Base-by-base conservation (phyloP, 768 basidiomycete genomes). In the Daedalea quercina region DNA sequence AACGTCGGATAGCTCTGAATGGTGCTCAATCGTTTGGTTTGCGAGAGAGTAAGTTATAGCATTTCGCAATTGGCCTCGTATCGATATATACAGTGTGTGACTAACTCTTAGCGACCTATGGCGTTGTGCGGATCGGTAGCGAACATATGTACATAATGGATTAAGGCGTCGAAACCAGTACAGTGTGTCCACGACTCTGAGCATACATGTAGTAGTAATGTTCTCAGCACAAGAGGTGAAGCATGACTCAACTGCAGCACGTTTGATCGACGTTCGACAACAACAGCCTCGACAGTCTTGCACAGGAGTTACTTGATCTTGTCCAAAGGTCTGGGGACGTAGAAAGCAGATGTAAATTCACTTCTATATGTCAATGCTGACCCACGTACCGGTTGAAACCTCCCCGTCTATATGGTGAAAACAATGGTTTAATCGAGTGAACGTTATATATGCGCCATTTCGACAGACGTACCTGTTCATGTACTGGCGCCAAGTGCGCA, bases 401-500 rank as follows among this genome's bases (percentile, higher is more conserved):
- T 57, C 91, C 90, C 57, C 87, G 85, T 48, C 89, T 87, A 57
- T 56, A 44, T 58, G 24, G 25, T 44, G 48, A 50, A 26, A 19
- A 20, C 20, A 51, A 34, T 6, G 31, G 57, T 50, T 28, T 51
- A 26, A 25, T 20, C 45, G 52, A 57, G 40, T 46, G 58, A 51
- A 51, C 44, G 53, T 52, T 52, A 57, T 24, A 60, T 31, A 31
- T 31, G 28, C 28, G 11, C 28, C 11, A 31, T 31, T 4, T 11
- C 4, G 28, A 4, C 28, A 25, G 42, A 53, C 76, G 45, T 60
- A 84, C 82, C 93, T 80, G 68, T 97, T 97, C 95, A 99, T 99
- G 69, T 99, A 99, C 69, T 98, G 95, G 58, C 93, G 77, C 94
- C 93, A 95, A 23, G 91, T 94, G 55, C 92, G 76, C 52, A 80